Base-by-base conservation (phyloP, 2,329 filamentous ascomycete genomes). In the Dichotomopilus funicola region DNA sequence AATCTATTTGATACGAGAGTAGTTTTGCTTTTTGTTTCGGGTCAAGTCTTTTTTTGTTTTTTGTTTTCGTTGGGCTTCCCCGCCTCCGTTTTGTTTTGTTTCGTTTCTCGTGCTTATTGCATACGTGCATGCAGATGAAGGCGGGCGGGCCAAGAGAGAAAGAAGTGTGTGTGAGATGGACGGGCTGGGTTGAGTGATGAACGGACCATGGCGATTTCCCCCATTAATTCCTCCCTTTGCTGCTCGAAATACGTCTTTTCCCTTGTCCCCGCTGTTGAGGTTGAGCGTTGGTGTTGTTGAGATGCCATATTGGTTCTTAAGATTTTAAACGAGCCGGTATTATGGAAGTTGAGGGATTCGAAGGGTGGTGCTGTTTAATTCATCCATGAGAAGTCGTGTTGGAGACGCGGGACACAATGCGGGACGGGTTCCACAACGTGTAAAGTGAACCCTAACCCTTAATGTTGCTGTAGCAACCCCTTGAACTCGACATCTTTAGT, bases 181-280 rank as follows among this genome's bases (percentile, higher is more conserved):
- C 37, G 8, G 12, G 37, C 8, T 12, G 12, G 37, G 12, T 12
- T 38, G 12, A 12, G 37, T 12, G 12, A 12, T 38, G 12, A 6
- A 48, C 47, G 42, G 65, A 89, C 87, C 73, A 85, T 78, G 58
- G 85, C 86, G 64, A 91, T 89, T 62, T 91, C 88, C 47, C 79
- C 77, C 4, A 91, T 76, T 35, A 91, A 76, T 6, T 82, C 75
- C 64, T 86, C 86, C 58, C 88, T 81, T 73, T 92, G 88, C 67
- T 86, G 81, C 67, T 91, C 87, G 64, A 91, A 92, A 64, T 87
- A 88, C 0, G 83, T 75, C 70, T 81, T 83, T 55, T 79, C 76
- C 33, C 64, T 70, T 64, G 60, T 66, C 59, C 35, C 62, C 49
- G 64, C 49, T 27, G 63, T 59, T 13, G 65, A 63, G n/a, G 59